Conservation (phyloP, 192 early-diverging fungal species). For the Mortierella antarctica region DNA sequence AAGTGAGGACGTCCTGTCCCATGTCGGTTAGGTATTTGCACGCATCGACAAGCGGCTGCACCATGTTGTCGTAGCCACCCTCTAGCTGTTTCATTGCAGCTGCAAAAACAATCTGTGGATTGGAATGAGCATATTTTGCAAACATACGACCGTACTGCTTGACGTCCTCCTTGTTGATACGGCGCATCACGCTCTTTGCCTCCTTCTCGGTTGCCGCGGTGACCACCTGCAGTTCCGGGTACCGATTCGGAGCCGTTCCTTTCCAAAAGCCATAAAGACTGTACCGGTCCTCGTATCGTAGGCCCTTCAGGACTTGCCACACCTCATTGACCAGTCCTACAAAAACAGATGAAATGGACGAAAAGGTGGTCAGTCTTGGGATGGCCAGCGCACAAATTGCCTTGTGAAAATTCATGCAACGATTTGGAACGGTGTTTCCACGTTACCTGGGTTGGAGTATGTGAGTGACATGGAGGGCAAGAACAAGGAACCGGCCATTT, state of each 20-base stretch:
- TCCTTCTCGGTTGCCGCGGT: constrained; percentile 63
- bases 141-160: constrained; percentile 78
- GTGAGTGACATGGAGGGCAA: constrained; percentile 75
- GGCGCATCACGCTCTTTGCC: constrained; percentile 69
- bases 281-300: constrained; percentile 71
- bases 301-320: constrained; percentile 72
- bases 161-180: constrained; percentile 78
- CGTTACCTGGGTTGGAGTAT: constrained; percentile 70
- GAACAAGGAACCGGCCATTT: constrained; percentile 57
- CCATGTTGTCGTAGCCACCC: constrained; percentile 78
- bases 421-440: background rate
- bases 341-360: background rate
- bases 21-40: constrained; percentile 78
- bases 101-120: constrained; percentile 78
- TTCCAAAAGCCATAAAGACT: constrained; percentile 86
- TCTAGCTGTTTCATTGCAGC: constrained; percentile 75
- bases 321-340: constrained; percentile 60
- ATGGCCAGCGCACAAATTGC: background rate
- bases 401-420: background rate
- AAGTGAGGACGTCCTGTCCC: constrained; percentile 79
- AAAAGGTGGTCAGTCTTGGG: background rate
- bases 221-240: constrained; percentile 63
- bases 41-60: constrained; percentile 78
- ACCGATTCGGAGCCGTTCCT: constrained; percentile 62
- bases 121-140: constrained; percentile 78